These are phyloP conservation scores for Volutella citrinella DNA, from an alignment of 2,329 filamentous ascomycete species.

Conservation along the genomic window DNA sequence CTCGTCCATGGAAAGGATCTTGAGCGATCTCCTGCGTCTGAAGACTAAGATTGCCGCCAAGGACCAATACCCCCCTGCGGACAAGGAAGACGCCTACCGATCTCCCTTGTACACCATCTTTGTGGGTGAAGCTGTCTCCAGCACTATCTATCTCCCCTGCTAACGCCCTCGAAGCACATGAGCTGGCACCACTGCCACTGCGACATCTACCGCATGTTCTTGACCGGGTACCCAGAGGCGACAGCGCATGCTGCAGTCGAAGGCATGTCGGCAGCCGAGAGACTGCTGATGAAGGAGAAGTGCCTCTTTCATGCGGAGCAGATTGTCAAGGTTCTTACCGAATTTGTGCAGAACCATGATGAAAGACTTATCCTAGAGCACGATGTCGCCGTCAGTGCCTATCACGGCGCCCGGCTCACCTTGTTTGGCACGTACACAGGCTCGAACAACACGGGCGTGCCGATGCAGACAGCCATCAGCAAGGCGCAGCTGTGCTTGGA, in stretches of 20 bases:
- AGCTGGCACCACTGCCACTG: conserved; percentile 41
- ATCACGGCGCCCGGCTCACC: conserved; percentile 38
- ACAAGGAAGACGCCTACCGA: conserved; percentile 13
- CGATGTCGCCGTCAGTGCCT: conserved; percentile 41
- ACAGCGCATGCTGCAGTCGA: conserved; percentile 32
- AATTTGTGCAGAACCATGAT: conserved; percentile 31
- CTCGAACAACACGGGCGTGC: conserved; percentile 20
- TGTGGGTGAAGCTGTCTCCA: conserved; percentile 12
- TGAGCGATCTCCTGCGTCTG: conserved; percentile 23
- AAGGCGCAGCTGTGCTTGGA: conserved; percentile 24
- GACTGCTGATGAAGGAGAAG: conserved; percentile 23
- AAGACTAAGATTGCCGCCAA: conserved; percentile 16
- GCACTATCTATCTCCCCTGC: no score
- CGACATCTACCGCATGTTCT: conserved; percentile 42
- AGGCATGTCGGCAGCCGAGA: conserved; percentile 23
- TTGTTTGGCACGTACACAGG: conserved; percentile 30
- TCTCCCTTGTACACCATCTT: conserved; percentile 21
- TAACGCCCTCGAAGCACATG: conserved; percentile 23
- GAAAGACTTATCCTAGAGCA: conserved; percentile 33
- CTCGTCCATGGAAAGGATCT: conserved; percentile 22
- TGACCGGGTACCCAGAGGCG: conserved; percentile 39
- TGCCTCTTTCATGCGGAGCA: conserved; percentile 37
- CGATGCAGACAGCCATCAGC: conserved; percentile 25
- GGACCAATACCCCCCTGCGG: conserved; percentile 18
- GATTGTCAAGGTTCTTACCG: conserved; percentile 33